Evolutionary conservation across 176 grass and related monocot species (phyloP).

Genomic region (maize (Zea mays)): DNA sequence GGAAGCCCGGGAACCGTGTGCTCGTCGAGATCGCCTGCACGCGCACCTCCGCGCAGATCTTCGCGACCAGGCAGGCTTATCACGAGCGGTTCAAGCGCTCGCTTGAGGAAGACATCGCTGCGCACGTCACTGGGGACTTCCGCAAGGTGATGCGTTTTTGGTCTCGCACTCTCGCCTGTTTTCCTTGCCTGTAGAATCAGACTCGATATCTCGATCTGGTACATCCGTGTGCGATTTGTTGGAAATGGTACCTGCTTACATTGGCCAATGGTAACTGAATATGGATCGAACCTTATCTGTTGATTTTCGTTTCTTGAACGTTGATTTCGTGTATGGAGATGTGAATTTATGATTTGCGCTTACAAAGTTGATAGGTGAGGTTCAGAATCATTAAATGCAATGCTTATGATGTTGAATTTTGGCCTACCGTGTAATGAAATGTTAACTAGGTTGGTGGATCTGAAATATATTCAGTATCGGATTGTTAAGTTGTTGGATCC

Average conservation of each 20-base stretch:
- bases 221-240: background rate
- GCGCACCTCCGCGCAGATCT: slow-evolving; percentile 57
- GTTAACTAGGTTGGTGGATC: background rate
- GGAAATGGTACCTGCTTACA: background rate
- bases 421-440: background rate
- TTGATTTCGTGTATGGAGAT: background rate
- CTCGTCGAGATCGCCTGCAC: slow-evolving; percentile 84
- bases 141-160: slow-evolving; percentile 53
- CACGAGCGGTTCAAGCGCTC: slow-evolving; percentile 79
- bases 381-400: background rate
- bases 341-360: background rate
- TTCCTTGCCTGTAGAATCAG: background rate
- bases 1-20: slow-evolving; percentile 65
- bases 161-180: background rate
- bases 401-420: slow-evolving; percentile 7
- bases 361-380: background rate
- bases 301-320: background rate
- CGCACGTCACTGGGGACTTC: slow-evolving; percentile 75
- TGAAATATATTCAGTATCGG: background rate
- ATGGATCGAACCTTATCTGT: background rate
- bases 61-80: slow-evolving; percentile 66
- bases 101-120: slow-evolving; percentile 90
- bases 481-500: background rate
- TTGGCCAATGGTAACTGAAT: background rate
- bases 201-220: background rate